Base-by-base conservation (phyloP, 331 rosid species). In the Rhamnella rubrinervis region DNA sequence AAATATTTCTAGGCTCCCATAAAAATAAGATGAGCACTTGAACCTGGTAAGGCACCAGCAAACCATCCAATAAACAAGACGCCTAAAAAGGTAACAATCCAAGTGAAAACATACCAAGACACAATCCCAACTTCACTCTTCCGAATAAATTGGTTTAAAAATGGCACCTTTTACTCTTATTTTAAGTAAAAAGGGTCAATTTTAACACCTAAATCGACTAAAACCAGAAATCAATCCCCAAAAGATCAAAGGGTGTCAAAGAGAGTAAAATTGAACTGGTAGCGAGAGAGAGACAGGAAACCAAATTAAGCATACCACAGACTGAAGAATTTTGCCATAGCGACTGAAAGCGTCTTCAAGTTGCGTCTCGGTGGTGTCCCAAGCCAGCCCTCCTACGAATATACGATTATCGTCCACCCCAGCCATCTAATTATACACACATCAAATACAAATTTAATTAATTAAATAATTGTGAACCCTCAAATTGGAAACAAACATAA, bases 321-420 rank as follows among this genome's bases (percentile, higher is more conserved):
- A 77, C 70, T 87, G 88, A 8, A 76, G 50, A 68, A 90, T 76
- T 73, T 84, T 82, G 57, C 96, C 96, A 61, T 72, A 90, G 59
- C 90, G 95, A 50, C 41, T 67, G 71, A 90, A 87, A 65, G 88
- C 90, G 60, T 87, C 82, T 47, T 84, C 82, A 23, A 90, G 88
- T 71, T 82, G 86, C 66, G 85, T 85, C 67, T 85, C 90, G 16
- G 83, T 71, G 25, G 84, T 82, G 61, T 85, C 82, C 93, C 91
- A 85, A 21, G 89, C 68, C 76, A 90, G 76, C 18, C 93, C 93
- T 39, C 96, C 96, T 9, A 90, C 93, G 63, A 80, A 90, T 59
- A 90, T 77, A 39, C 91, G 87, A 70, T 82, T 78, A 2, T 78
- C 96, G 78, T 90, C 93, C 59, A 81, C 85, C 61, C 82, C 85